Evolutionary conservation across 306 rosid species (phyloP).

Genomic region (Luffa aegyptiaca): DNA sequence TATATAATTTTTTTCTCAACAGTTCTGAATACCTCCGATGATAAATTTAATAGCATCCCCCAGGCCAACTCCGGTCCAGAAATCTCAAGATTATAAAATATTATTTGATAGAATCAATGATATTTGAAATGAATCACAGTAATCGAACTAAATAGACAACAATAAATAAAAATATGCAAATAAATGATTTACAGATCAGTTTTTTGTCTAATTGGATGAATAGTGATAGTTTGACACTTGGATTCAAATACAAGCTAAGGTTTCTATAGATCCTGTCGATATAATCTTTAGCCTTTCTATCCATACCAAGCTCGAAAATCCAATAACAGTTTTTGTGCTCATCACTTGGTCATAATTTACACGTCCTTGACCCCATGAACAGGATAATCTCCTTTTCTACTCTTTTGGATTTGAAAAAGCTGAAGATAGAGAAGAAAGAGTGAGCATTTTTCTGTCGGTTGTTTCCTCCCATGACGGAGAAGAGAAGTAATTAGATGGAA

Average conservation of each 20-base stretch:
- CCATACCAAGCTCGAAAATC: background rate
- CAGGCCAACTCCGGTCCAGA: too few relatives aligned
- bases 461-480: background rate
- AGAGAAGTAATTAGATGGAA: background rate
- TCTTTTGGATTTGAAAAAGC: conserved; percentile 35
- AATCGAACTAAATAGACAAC: background rate
- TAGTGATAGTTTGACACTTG: background rate
- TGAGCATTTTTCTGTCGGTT: background rate
- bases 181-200: background rate
- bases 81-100: too few relatives aligned
- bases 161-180: background rate
- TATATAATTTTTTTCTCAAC: too few relatives aligned
- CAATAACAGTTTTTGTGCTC: background rate
- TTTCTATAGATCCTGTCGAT: background rate
- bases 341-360: conserved; percentile 21
- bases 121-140: too few relatives aligned
- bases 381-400: background rate
- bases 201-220: background rate
- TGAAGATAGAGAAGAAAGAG: conserved; percentile 39
- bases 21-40: too few relatives aligned
- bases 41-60: too few relatives aligned
- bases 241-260: background rate
- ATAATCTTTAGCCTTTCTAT: background rate
- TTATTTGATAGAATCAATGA: too few relatives aligned
- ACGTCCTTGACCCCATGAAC: too few relatives aligned